Evolutionary conservation across 495 filamentous ascomycete species (phyloP).

Genomic region (Aspergillus egyptiacus): DNA sequence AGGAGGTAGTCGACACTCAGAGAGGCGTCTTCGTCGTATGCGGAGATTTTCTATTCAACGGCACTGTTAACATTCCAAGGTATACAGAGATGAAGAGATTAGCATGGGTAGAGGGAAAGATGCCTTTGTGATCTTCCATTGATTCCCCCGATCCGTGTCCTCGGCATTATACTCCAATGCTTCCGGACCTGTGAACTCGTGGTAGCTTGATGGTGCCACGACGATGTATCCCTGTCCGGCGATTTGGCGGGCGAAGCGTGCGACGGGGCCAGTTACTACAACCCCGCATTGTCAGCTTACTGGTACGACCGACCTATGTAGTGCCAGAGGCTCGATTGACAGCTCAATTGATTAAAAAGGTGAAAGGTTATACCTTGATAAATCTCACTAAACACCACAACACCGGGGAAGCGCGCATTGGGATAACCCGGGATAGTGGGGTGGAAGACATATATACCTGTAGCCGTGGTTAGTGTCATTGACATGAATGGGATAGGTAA

Average conservation of each 20-base stretch:
- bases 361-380: constrained; percentile 66
- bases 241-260: constrained; percentile 86
- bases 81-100: background rate
- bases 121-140: constrained; percentile 77
- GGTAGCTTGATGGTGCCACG: constrained; percentile 83
- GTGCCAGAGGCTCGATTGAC: no score
- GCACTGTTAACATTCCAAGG: background rate
- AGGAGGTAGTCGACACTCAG: constrained; percentile 71
- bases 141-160: constrained; percentile 83
- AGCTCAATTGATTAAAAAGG: background rate
- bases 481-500: background rate
- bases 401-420: constrained; percentile 82
- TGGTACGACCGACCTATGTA: no score
- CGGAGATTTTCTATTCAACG: constrained; percentile 58
- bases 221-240: constrained; percentile 92
- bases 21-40: constrained; percentile 82
- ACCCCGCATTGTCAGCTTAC: background rate
- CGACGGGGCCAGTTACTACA: constrained; percentile 84
- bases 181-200: constrained; percentile 86
- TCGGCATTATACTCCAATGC: constrained; percentile 79
- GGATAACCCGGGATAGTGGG: constrained; percentile 79
- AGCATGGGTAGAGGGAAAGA: no score
- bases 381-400: constrained; percentile 90
- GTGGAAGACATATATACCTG: constrained; percentile 86
- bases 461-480: background rate